Evolutionary conservation across 495 filamentous ascomycete species (phyloP).

Genomic region (Xylaria venustula): DNA sequence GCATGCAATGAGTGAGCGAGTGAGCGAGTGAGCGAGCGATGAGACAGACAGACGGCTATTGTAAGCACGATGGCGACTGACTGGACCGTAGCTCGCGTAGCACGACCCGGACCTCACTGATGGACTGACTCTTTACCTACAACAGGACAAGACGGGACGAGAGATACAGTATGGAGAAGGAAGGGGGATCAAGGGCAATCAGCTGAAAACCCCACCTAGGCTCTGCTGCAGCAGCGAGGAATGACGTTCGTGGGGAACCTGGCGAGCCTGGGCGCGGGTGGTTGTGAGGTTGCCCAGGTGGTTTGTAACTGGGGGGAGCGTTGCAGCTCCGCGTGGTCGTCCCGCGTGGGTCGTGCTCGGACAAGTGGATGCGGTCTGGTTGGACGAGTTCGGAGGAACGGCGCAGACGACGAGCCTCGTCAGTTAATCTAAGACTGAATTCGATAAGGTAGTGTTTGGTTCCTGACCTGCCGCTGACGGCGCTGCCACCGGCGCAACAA

Average conservation of each 20-base stretch:
- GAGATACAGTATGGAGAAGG: background rate
- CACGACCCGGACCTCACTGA: background rate
- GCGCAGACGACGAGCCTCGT: conserved; percentile 8
- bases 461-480: too few species aligned
- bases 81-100: too few species aligned
- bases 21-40: too few species aligned
- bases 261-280: too few species aligned
- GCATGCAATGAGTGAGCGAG: too few species aligned
- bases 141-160: background rate
- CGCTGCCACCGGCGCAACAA: too few species aligned
- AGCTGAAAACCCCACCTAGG: background rate
- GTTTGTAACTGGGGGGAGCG: too few species aligned
- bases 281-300: too few species aligned
- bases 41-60: too few species aligned
- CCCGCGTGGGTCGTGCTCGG: conserved; percentile 31
- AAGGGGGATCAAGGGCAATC: background rate
- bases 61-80: too few species aligned
- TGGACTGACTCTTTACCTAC: background rate
- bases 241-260: background rate
- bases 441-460: too few species aligned
- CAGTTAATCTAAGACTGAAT: too few species aligned
- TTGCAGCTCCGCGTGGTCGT: conserved; percentile 6
- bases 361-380: conserved; percentile 42
- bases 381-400: conserved; percentile 32
- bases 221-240: background rate